A percentile compares a stretch with the other conserved stretches of the same genome.
phyloP scores from a whole-genome alignment of 1,139 yeast species.

The Wickerhamomyces sp. region DNA sequence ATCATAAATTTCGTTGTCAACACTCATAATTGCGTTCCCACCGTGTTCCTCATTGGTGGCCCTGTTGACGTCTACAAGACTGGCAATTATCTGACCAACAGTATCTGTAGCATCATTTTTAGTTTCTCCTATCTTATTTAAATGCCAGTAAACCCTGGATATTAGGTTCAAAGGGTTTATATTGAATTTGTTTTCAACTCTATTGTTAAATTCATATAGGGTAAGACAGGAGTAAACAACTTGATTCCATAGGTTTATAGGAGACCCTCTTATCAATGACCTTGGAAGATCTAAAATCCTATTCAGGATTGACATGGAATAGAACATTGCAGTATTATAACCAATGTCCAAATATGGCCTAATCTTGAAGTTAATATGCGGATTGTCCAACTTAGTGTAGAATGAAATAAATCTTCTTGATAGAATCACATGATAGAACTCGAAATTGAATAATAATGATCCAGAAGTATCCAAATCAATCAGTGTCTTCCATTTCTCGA shows the following conservation, averaged over 20 bases:
- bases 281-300: conserved; percentile 39
- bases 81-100: conserved; percentile 46
- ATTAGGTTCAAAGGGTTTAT: conserved; percentile 38
- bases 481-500: conserved; percentile 35
- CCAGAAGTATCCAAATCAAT: conserved; percentile 41
- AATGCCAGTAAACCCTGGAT: conserved; percentile 48
- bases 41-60: conserved; percentile 4
- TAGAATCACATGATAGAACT: conserved; percentile 39
- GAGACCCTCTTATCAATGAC: conserved; percentile 44
- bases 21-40: conserved; percentile 1
- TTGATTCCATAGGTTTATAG: conserved; percentile 43
- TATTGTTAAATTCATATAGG: conserved; percentile 38
- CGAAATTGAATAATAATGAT: conserved; percentile 37
- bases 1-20: background rate
- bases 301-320: conserved; percentile 37
- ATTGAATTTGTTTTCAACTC: conserved; percentile 32
- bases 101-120: conserved; percentile 51
- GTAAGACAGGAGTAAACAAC: conserved; percentile 48
- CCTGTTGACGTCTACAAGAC: conserved; percentile 35
- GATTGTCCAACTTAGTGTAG: conserved; percentile 6
- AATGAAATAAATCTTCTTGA: conserved; percentile 32
- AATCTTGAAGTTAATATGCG: conserved; percentile 7
- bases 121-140: conserved; percentile 47
- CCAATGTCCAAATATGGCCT: conserved; percentile 25
- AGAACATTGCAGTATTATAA: conserved; percentile 34